Evolutionary conservation across 2,329 filamentous ascomycete species (phyloP), one percentile per base, ranked within the genome.

Genomic region (Coniochaeta prunicola): DNA sequence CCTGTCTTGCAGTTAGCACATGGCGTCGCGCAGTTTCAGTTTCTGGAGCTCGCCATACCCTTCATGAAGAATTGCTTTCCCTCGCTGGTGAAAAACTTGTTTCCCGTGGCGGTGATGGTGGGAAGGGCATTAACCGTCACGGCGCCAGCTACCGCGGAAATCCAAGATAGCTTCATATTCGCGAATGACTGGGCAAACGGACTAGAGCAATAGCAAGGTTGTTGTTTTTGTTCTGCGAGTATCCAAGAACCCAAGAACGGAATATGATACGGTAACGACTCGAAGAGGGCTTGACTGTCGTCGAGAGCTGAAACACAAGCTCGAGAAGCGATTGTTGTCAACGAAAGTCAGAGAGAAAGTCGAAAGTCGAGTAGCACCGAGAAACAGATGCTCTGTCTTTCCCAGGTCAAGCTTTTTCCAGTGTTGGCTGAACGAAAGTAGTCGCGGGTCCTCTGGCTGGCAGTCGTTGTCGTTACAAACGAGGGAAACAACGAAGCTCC

Each of bases 51-150:
- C n/a, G 33, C 50, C 70, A 56, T 73, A 89, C 90, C 90, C 76
- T 92, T 94, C 72, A 94, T 82, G 73, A 85, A 94, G 79, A 90
- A 96, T 70, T 96, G 91, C 33, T 86, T 80, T 63, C 91, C 91
- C 71, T 92, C 84, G 67, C 83, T 84, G 65, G 85, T 86, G 77
- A 96, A 96, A 78, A 96, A 91, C 75, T 96, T 96, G 76, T 87
- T 86, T 56, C 91, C 91, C 58, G 87, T 83, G 21, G 76, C 73
- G 57, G 78, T 75, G 60, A 85, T 76, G 26, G 77, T 75, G 36
- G 80, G 73, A 54, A 84, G 63, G 31, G 79, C 77, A 33, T 70
- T 64, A 50, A 69, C 70, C 31, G 67, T 65, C 28, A 70, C 66
- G 31, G 71, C 64, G 64, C 72, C 68, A 61, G 70, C 65, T 13